Evolutionary conservation across 139 green algal species (phyloP), one percentile per base, ranked within the genome.

Genomic region (Chlamydomonas incerta): DNA sequence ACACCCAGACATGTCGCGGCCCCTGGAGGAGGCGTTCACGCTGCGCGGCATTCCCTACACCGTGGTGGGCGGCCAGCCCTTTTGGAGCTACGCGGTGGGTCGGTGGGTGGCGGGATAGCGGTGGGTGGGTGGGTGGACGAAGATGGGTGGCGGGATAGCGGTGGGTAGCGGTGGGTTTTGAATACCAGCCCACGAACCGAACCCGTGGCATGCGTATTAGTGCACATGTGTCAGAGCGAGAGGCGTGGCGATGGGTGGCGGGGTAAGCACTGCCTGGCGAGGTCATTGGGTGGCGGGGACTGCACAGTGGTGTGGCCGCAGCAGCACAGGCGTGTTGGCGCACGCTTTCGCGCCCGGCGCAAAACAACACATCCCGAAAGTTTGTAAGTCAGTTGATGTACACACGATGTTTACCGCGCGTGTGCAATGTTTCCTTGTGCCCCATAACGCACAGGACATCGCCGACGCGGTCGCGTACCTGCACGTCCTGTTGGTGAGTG

Each of bases 21-120:
- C 47, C 3, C 9, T 85, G 20, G 79, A 88, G 63, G 52, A 82
- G 72, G 63, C 17, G 73, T 26, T 88, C 15, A 71, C 62, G 20
- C 31, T 6, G 14, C 5, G 20, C 23, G 75, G 75, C 11, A 23
- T 89, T 14, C 75, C 75, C 8, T 89, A 46, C 74, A 37, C 31
- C 6, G 75, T 89, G 33, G 29, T 85, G 26, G 76, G 68, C 18
- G 85, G 76, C 14, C 20, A 55, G 33, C 77, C 86, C 3, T 85
- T 88, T 6, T 91, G 80, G 80, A 14, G 28, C 18, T 14, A 33
- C 62, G 6, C 11, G 3, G 62, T 14, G 62, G 34, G 24, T 6
- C 2, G 18, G 2, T 68, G 24, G 28, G 26, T 5, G 26, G 26
- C 3, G 13, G 28, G 62, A 33, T 18, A 33, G 26, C 20, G 26